Evolutionary conservation across 768 basidiomycete species (phyloP).

Genomic region (Clavaria fumosa): DNA sequence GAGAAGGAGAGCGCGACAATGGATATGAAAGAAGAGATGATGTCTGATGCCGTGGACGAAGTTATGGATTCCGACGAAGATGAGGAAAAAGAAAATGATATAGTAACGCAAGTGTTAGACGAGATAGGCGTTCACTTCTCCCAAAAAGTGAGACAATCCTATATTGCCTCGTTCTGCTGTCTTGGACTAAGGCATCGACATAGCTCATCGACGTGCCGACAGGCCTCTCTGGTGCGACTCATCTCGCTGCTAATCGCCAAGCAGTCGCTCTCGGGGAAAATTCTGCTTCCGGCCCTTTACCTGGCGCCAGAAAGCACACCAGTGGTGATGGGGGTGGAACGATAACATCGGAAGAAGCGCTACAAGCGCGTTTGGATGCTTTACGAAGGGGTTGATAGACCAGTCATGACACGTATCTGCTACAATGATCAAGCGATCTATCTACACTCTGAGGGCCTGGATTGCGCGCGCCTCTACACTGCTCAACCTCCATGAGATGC

Average conservation of each 20-base stretch:
- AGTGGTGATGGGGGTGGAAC: constrained; percentile 26
- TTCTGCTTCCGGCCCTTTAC: constrained; percentile 19
- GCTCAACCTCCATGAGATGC: constrained; percentile 77
- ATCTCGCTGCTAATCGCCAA: constrained; percentile 46
- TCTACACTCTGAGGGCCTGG: constrained; percentile 38
- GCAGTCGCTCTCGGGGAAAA: constrained; percentile 78
- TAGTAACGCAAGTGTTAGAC: constrained; percentile 88
- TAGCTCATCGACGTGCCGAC: constrained; percentile 79
- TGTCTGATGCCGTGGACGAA: constrained; percentile 96
- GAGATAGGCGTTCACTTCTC: constrained; percentile 90
- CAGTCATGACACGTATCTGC: neutral
- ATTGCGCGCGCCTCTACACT: constrained; percentile 63
- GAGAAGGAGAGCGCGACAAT: constrained; percentile 95
- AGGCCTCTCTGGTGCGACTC: constrained; percentile 44
- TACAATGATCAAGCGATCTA: neutral
- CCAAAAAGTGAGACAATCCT: constrained; percentile 44
- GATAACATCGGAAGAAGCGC: constrained; percentile 71
- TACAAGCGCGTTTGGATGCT: constrained; percentile 89
- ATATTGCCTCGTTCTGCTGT: too few species aligned
- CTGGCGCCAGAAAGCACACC: constrained; percentile 16
- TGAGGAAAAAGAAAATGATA: constrained; percentile 93
- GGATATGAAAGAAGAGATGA: constrained; percentile 99
- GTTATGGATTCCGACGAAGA: constrained; percentile 96
- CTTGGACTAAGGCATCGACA: neutral
- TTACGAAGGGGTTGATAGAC: constrained; percentile 49